Conservation (phyloP, 148 eudicot genomes). For the Arctostaphylos glauca region DNA sequence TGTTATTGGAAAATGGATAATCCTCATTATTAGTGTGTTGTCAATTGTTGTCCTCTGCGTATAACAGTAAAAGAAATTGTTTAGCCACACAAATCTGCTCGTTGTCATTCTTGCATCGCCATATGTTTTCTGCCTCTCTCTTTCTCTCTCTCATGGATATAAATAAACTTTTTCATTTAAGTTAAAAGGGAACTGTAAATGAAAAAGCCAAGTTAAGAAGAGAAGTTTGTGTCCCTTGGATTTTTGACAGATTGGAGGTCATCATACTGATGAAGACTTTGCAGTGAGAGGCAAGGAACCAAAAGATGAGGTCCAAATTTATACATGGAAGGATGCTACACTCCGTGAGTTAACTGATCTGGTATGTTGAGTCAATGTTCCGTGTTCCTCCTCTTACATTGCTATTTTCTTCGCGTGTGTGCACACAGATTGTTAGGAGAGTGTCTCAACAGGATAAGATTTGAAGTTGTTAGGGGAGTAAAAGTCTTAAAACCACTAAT, state of each 20-base stretch:
- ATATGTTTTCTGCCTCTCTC: neutral
- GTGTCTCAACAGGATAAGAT: neutral
- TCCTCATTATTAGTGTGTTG: neutral
- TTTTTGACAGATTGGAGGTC: conserved; percentile 70
- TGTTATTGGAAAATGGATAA: neutral
- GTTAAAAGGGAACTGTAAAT: conserved; percentile 1
- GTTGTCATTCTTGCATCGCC: neutral
- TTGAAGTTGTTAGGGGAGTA: neutral
- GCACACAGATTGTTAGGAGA: neutral
- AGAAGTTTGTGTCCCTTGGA: neutral
- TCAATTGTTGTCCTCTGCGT: neutral
- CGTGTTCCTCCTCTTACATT: neutral
- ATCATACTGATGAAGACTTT: conserved; percentile 76
- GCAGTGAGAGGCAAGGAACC: conserved; percentile 92
- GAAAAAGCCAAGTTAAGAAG: neutral
- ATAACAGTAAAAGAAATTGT: too few species aligned
- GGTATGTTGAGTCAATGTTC: conserved; percentile 39
- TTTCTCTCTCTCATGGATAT: neutral
- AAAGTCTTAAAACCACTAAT: neutral
- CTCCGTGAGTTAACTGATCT: conserved; percentile 94
- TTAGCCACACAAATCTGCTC: neutral
- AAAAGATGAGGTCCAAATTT: conserved; percentile 96
- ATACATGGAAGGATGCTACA: conserved; percentile 98
- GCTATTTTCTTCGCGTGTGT: neutral
- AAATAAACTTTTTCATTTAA: neutral